phyloP scores from a whole-genome alignment of 345 rosid genomes.

The Euphorbia tirucalli region DNA sequence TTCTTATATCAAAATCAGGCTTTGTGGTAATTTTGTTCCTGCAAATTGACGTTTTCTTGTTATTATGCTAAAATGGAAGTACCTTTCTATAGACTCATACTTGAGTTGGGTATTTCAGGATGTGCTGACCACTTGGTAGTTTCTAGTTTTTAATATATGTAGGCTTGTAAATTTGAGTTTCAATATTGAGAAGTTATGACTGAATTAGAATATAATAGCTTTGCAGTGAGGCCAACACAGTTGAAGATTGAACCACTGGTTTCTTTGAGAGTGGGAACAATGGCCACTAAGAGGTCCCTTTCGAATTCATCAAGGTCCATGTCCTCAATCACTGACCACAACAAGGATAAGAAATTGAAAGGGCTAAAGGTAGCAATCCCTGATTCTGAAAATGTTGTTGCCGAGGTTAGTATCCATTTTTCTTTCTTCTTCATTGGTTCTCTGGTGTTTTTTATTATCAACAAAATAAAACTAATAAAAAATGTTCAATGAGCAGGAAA shows the following conservation, averaged over 20 bases:
- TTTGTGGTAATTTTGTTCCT: neutral
- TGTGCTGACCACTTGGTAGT: neutral
- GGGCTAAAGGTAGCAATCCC: slow-evolving; percentile 17
- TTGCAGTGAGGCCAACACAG: slow-evolving; percentile 37
- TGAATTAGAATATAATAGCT: slow-evolving; percentile 28
- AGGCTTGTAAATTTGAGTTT: neutral
- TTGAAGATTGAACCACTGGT: slow-evolving; percentile 31
- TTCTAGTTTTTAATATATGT: neutral
- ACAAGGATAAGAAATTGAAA: slow-evolving; percentile 39
- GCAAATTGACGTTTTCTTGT: neutral
- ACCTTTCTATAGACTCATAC: neutral
- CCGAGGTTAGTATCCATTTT: slow-evolving; percentile 22
- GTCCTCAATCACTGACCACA: slow-evolving; percentile 29
- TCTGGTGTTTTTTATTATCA: neutral
- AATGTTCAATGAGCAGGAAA: slow-evolving; percentile 14
- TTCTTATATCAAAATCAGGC: neutral
- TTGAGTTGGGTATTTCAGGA: neutral
- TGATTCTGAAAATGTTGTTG: slow-evolving; percentile 24
- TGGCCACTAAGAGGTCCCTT: slow-evolving; percentile 40
- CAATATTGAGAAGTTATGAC: neutral
- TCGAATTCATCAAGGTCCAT: slow-evolving; percentile 31
- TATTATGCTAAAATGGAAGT: neutral
- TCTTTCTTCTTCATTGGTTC: neutral
- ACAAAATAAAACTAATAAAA: neutral
- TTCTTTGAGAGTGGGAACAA: slow-evolving; percentile 29